Evolutionary conservation across 768 basidiomycete genomes (phyloP).

Genomic region (Peribolospora baueri): DNA sequence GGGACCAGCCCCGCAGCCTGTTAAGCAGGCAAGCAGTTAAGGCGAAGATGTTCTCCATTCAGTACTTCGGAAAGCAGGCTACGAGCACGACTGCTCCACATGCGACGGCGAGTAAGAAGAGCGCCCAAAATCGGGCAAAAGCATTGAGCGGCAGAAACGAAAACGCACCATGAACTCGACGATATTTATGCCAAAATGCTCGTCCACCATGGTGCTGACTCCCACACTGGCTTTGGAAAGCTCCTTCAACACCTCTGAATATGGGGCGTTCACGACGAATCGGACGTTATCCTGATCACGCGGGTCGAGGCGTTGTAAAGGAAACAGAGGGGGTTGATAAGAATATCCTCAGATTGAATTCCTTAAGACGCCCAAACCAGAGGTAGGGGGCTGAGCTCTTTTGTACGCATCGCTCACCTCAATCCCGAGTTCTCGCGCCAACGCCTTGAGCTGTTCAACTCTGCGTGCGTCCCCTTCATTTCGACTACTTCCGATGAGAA

Average conservation of each 20-base stretch:
- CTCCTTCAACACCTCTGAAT: slow-evolving; percentile 40
- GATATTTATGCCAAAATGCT: slow-evolving; percentile 94
- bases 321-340: not conserved
- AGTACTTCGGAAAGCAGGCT: not conserved
- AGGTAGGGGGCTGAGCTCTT: not conserved
- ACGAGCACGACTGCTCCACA: not conserved
- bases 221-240: slow-evolving; percentile 57
- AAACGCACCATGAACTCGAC: slow-evolving; percentile 80
- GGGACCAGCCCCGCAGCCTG: slow-evolving; percentile 87
- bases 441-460: slow-evolving; percentile 32
- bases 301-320: not conserved
- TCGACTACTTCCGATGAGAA: slow-evolving; percentile 66
- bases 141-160: slow-evolving; percentile 5
- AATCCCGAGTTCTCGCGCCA: slow-evolving; percentile 40
- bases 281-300: slow-evolving; percentile 35
- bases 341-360: not conserved
- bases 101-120: not conserved
- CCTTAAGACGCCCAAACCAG: not conserved
- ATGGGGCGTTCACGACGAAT: slow-evolving; percentile 66
- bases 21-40: not conserved
- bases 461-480: slow-evolving; percentile 48
- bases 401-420: slow-evolving; percentile 25
- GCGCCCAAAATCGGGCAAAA: slow-evolving; percentile 6
- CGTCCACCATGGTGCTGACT: slow-evolving; percentile 88
- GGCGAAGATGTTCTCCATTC: no score